Evolutionary conservation across 305 asterid genomes (phyloP).

Genomic region (Fraxinus platypoda): DNA sequence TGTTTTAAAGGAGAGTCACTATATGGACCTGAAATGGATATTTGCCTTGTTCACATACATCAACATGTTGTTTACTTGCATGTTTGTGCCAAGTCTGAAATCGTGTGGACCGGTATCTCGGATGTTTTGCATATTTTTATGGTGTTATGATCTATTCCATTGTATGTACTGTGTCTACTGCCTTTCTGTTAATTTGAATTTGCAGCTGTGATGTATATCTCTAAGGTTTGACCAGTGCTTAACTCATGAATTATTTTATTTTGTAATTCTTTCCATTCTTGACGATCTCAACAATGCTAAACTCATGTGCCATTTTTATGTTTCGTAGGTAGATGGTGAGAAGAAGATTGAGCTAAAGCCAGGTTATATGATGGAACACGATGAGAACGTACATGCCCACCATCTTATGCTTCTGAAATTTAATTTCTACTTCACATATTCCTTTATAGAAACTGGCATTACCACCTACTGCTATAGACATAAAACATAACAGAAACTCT

Average conservation of each 20-base stretch:
- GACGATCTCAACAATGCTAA: constrained; percentile 1
- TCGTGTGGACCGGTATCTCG: neutral
- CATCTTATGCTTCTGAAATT: constrained; percentile 22
- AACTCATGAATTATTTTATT: neutral
- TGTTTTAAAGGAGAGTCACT: neutral
- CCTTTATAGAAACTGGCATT: neutral
- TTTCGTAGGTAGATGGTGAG: constrained; percentile 75
- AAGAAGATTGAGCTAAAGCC: constrained; percentile 94
- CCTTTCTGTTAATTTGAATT: neutral
- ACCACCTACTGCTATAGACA: neutral
- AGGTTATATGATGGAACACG: constrained; percentile 96
- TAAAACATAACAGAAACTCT: constrained; percentile 10
- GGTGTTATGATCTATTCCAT: neutral
- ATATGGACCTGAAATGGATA: neutral
- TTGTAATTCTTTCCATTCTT: neutral
- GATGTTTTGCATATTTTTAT: neutral
- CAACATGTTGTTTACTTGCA: neutral
- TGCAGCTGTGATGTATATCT: neutral
- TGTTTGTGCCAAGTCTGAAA: neutral
- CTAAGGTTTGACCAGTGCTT: neutral
- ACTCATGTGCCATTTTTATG: constrained; percentile 10
- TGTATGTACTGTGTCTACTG: neutral
- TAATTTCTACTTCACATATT: neutral
- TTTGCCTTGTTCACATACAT: neutral
- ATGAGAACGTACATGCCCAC: constrained; percentile 53